Percentiles rank a stretch among this genome's conserved stretches.
Conservation (phyloP, 2,329 filamentous ascomycete species). For the Aspergillus sp. region DNA sequence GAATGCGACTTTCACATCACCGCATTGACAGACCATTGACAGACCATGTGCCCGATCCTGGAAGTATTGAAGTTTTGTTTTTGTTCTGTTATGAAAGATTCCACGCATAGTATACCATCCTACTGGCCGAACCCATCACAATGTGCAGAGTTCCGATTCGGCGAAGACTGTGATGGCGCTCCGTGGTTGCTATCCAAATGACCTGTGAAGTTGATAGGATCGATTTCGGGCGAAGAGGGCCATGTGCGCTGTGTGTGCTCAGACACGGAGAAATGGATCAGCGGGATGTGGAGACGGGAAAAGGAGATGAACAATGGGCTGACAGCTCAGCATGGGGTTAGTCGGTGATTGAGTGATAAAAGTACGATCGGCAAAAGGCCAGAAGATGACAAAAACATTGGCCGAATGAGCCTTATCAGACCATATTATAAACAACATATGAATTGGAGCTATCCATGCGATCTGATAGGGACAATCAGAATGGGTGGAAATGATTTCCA, state of each 20-base stretch:
- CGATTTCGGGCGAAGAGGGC: background rate
- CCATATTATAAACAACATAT: conserved; percentile 3
- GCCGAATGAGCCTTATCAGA: background rate
- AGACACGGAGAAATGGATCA: background rate
- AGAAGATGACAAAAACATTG: background rate
- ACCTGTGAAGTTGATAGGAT: background rate
- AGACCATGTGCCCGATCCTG: background rate
- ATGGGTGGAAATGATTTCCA: background rate
- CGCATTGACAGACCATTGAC: background rate
- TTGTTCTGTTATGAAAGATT: background rate
- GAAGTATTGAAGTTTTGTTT: background rate
- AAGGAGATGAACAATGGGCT: background rate
- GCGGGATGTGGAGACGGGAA: background rate
- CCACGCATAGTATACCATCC: no score
- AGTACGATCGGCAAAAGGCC: background rate
- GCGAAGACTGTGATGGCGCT: background rate
- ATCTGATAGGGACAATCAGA: background rate
- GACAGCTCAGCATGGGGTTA: conserved; percentile 2
- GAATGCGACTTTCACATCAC: background rate
- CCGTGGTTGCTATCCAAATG: background rate
- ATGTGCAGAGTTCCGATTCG: background rate
- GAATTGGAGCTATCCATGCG: background rate
- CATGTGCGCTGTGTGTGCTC: background rate
- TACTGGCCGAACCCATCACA: no score
- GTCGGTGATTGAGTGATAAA: background rate